Evolutionary conservation across 371 early-diverging fungal species (phyloP).

Genomic region (Saksenaea vasiformis): DNA sequence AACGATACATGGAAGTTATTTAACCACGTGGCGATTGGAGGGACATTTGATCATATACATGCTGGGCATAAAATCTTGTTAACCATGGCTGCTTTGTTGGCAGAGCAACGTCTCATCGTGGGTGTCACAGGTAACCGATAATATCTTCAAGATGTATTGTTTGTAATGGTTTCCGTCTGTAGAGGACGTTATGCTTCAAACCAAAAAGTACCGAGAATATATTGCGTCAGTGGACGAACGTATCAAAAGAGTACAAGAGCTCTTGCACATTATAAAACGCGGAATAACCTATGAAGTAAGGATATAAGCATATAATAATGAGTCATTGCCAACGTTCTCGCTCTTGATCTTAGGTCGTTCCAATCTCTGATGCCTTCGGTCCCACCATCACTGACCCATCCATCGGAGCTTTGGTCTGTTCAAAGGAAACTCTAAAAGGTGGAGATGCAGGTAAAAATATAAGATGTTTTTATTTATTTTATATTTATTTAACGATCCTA

Average conservation of each 20-base stretch:
- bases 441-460: constrained; percentile 70
- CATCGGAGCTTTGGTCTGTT: constrained; percentile 85
- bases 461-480: background rate
- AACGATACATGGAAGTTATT: constrained; percentile 12
- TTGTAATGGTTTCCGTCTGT: constrained; percentile 13
- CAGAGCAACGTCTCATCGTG: constrained; percentile 62
- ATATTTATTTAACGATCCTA: constrained; percentile 1
- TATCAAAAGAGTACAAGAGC: constrained; percentile 56
- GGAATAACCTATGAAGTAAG: constrained; percentile 46
- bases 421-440: constrained; percentile 82
- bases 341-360: constrained; percentile 8
- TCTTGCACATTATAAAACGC: constrained; percentile 59
- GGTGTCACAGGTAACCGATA: constrained; percentile 71
- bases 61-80: constrained; percentile 93
- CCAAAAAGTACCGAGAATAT: constrained; percentile 70
- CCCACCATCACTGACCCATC: constrained; percentile 81
- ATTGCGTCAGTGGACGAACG: constrained; percentile 75
- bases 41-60: constrained; percentile 97
- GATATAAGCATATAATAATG: background rate
- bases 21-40: constrained; percentile 82
- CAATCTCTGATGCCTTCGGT: constrained; percentile 77
- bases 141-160: background rate
- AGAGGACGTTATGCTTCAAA: constrained; percentile 68
- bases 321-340: background rate
- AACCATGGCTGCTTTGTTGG: constrained; percentile 76